Evolutionary conservation across 2,329 filamentous ascomycete species (phyloP).

Genomic region (Dryadomyces quercus-mongolicae): DNA sequence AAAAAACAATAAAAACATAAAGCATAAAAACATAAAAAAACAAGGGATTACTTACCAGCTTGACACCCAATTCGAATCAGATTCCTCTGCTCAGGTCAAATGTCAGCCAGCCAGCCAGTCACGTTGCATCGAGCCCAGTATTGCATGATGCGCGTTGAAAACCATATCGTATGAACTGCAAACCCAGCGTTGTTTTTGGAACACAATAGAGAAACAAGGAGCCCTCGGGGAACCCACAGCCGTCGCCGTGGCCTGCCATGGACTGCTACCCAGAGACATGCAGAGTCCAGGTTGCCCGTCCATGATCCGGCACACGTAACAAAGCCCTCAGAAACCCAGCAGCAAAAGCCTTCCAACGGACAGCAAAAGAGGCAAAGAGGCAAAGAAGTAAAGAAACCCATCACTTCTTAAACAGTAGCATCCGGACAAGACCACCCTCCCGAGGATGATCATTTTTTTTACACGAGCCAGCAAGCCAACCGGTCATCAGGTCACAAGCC

Average conservation of each 20-base stretch:
- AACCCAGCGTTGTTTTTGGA: background rate
- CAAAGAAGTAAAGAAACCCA: no score
- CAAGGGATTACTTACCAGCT: constrained; percentile 13
- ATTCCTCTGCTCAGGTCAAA: constrained; percentile 7
- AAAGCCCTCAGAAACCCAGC: constrained; percentile 14
- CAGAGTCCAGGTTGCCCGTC: constrained; percentile 3
- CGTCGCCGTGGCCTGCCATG: constrained; percentile 8
- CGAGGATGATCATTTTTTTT: background rate
- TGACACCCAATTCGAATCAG: constrained; percentile 8
- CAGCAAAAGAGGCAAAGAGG: no score
- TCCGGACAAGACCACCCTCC: background rate
- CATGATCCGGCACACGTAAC: constrained; percentile 5
- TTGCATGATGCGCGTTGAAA: background rate
- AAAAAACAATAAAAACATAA: background rate
- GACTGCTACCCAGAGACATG: background rate
- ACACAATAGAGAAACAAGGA: constrained; percentile 5
- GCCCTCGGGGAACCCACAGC: constrained; percentile 12
- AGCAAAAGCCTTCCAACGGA: background rate
- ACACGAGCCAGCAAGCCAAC: constrained; percentile 8
- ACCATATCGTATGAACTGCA: background rate
- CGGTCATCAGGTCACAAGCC: constrained; percentile 9
- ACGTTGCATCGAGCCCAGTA: background rate
- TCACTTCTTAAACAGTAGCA: constrained; percentile 7
- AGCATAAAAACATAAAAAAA: background rate
- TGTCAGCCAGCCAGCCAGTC: constrained; percentile 10